phyloP scores from a whole-genome alignment of 2,329 filamentous ascomycete genomes.

The Penicillium sp. region DNA sequence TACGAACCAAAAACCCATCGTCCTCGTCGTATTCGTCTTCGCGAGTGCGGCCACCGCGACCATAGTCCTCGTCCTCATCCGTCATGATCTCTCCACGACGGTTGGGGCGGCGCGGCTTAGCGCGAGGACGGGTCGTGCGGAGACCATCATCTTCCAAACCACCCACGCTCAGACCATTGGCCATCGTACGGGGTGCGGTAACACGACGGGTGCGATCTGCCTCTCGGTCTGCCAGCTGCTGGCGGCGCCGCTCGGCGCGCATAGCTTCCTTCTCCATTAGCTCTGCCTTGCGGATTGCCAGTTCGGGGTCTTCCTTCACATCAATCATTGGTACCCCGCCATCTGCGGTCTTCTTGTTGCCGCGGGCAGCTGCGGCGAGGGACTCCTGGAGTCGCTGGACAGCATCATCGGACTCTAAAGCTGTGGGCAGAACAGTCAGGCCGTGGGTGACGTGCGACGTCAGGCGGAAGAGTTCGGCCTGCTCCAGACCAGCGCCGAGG shows the following conservation, averaged over 20 bases:
- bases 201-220: constrained; percentile 54
- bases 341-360: constrained; percentile 52
- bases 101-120: constrained; percentile 42
- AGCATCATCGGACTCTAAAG: constrained; percentile 60
- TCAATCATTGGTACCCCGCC: constrained; percentile 59
- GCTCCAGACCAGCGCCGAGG: constrained; percentile 60
- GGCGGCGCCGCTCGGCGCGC: constrained; percentile 55
- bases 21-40: constrained; percentile 83
- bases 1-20: constrained; percentile 70
- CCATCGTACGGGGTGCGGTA: constrained; percentile 48
- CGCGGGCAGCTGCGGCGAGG: constrained; percentile 58
- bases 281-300: constrained; percentile 61
- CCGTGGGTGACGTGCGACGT: constrained; percentile 64
- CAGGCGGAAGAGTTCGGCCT: constrained; percentile 59
- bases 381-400: constrained; percentile 63
- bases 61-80: constrained; percentile 52
- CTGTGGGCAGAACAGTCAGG: constrained; percentile 58
- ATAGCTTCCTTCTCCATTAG: constrained; percentile 60
- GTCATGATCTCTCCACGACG: constrained; percentile 52
- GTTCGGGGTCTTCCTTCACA: constrained; percentile 64
- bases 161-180: constrained; percentile 55
- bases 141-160: constrained; percentile 60
- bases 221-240: constrained; percentile 58
- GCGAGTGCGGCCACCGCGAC: constrained; percentile 53
- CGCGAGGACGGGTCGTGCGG: constrained; percentile 43